Evolutionary conservation across 441 rosid genomes (phyloP).

Genomic region (Arabidopsis lyrata): DNA sequence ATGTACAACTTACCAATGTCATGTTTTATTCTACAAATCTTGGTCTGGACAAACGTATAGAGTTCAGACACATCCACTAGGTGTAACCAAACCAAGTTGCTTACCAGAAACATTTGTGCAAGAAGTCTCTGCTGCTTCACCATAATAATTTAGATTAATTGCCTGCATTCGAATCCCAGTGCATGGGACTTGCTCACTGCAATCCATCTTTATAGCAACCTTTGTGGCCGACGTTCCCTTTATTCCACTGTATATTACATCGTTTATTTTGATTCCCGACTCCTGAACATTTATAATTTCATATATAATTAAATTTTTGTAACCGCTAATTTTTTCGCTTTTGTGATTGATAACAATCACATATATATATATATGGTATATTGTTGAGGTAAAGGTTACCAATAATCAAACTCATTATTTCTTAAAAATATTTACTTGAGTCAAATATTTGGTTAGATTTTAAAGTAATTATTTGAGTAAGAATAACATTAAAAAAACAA

Average conservation of each 20-base stretch:
- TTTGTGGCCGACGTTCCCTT: conserved; percentile 51
- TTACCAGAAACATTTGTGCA: conserved; percentile 50
- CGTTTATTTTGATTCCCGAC: conserved; percentile 48
- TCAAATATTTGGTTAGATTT: not conserved
- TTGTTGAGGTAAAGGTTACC: not conserved
- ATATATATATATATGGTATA: not conserved
- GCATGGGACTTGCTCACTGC: conserved; percentile 54
- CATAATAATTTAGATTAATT: conserved; percentile 48
- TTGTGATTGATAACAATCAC: not conserved
- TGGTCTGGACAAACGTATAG: conserved; percentile 1
- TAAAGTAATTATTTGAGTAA: not conserved
- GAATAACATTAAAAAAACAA: not conserved
- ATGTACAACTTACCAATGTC: not conserved
- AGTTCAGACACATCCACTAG: conserved; percentile 46
- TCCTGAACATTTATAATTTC: conserved; percentile 5
- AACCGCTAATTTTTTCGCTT: not conserved
- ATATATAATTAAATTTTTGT: not conserved
- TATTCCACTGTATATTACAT: conserved; percentile 47
- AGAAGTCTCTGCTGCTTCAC: conserved; percentile 41
- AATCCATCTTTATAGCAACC: conserved; percentile 54
- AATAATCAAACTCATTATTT: not conserved
- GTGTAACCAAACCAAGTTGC: conserved; percentile 46
- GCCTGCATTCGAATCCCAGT: conserved; percentile 45
- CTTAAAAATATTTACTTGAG: not conserved
- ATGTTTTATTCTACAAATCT: not conserved